These are phyloP conservation scores for Cornus kousa DNA, from an alignment of 148 eudicot genomes.

Conservation along the genomic window DNA sequence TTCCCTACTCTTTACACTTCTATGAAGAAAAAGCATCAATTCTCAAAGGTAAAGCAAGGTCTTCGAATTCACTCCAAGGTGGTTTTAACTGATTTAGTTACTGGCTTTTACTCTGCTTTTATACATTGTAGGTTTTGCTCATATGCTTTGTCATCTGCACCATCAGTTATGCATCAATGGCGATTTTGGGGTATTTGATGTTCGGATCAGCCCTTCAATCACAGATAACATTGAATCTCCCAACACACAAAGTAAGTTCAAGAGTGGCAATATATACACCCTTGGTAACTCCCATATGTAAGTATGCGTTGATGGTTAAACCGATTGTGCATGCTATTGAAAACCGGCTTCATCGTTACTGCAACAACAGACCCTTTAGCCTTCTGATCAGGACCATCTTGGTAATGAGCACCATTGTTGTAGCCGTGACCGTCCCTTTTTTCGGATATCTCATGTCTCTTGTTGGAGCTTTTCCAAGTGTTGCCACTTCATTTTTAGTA, in stretches of 20 bases:
- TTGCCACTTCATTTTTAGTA: slow-evolving; percentile 35
- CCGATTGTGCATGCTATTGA: slow-evolving; percentile 45
- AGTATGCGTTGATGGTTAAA: slow-evolving; percentile 53
- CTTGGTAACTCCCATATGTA: slow-evolving; percentile 45
- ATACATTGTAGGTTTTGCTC: slow-evolving; percentile 36
- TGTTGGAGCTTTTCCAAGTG: slow-evolving; percentile 48
- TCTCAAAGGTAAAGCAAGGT: slow-evolving; percentile 35
- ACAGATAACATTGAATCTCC: slow-evolving; percentile 51
- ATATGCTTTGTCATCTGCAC: slow-evolving; percentile 47
- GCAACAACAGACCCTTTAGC: slow-evolving; percentile 27
- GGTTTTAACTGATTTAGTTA: not conserved
- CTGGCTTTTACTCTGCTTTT: not conserved
- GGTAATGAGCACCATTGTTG: slow-evolving; percentile 38
- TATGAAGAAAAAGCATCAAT: slow-evolving; percentile 42
- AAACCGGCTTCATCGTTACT: slow-evolving; percentile 33
- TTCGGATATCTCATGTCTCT: slow-evolving; percentile 50
- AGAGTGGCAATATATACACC: slow-evolving; percentile 54
- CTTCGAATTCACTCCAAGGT: not conserved
- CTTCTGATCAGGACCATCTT: slow-evolving; percentile 32
- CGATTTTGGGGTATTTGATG: slow-evolving; percentile 46
- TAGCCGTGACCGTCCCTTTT: slow-evolving; percentile 46
- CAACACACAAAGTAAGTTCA: slow-evolving; percentile 32
- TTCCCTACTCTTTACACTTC: slow-evolving; percentile 51
- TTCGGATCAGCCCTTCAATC: slow-evolving; percentile 44
- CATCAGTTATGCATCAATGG: slow-evolving; percentile 46